phyloP scores from a whole-genome alignment of 163 green algal species.

The Coccomyxa subellipsoidea region DNA sequence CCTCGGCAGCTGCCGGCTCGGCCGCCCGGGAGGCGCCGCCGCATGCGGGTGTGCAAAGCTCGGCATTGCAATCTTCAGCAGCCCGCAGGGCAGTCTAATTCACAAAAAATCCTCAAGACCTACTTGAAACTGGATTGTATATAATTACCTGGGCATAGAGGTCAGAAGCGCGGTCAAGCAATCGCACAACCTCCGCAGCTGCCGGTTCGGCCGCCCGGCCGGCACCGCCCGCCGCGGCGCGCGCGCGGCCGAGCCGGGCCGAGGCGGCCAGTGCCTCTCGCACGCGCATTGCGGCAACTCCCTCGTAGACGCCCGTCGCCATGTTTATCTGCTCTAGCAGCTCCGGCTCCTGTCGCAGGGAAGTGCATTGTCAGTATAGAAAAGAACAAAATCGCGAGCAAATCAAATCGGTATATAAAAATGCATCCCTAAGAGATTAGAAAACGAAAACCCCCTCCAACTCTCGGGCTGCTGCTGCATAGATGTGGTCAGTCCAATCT shows the following conservation, averaged over 20 bases:
- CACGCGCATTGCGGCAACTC: slow-evolving; percentile 16
- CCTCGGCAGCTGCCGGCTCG: neutral
- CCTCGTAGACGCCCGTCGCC: slow-evolving; percentile 15
- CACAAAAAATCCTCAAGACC: too few species aligned
- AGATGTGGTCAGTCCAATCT: too few species aligned
- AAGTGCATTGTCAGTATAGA: neutral
- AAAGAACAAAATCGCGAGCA: too few species aligned
- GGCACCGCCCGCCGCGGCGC: neutral
- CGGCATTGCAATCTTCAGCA: too few species aligned
- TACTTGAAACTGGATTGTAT: neutral
- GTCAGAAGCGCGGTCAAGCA: slow-evolving; percentile 24
- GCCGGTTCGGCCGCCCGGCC: too few species aligned
- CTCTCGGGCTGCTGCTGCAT: too few species aligned
- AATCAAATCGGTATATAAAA: too few species aligned
- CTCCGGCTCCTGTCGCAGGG: slow-evolving; percentile 54
- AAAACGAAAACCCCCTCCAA: too few species aligned
- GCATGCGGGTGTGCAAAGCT: too few species aligned
- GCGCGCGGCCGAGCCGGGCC: neutral
- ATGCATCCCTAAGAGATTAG: too few species aligned
- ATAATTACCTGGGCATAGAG: slow-evolving; percentile 23
- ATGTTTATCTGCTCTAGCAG: slow-evolving; percentile 51
- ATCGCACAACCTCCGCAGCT: slow-evolving; percentile 9
- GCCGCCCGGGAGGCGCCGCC: neutral
- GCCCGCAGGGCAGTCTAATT: too few species aligned
- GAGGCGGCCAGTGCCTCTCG: slow-evolving; percentile 12